phyloP scores from a whole-genome alignment of 192 early-diverging fungal genomes.

The Coemansia sp. region DNA sequence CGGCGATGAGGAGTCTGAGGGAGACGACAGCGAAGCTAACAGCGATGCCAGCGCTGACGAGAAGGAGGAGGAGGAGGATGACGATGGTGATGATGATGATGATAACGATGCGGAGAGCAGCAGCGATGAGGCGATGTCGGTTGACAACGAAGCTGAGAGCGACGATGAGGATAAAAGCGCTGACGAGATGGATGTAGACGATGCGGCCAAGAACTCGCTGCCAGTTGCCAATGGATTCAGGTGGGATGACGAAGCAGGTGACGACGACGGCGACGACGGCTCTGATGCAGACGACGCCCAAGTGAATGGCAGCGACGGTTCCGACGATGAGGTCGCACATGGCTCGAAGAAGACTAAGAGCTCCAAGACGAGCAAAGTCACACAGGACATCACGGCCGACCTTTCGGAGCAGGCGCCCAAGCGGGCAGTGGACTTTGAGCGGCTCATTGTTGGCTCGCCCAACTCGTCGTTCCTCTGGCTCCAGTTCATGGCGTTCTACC shows the following conservation, averaged over 20 bases:
- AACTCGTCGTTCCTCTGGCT: conserved; percentile 98
- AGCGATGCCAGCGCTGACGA: conserved; percentile 9
- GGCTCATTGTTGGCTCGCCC: conserved; percentile 89
- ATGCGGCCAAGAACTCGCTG: conserved; percentile 19
- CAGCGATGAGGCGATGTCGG: neutral
- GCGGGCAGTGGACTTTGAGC: conserved; percentile 84
- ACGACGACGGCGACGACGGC: conserved; percentile 29
- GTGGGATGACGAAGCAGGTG: conserved; percentile 55
- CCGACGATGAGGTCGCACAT: conserved; percentile 56
- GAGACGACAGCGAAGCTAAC: conserved; percentile 34
- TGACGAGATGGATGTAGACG: conserved; percentile 19
- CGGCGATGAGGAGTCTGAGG: conserved; percentile 49
- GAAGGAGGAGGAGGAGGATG: conserved; percentile 7
- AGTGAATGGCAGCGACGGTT: conserved; percentile 30
- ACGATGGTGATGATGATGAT: conserved; percentile 4
- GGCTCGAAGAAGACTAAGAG: conserved; percentile 12
- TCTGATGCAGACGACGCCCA: conserved; percentile 20
- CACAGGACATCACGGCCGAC: conserved; percentile 70
- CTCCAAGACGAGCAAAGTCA: conserved; percentile 60
- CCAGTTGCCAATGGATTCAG: conserved; percentile 50
- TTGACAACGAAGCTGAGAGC: conserved; percentile 12
- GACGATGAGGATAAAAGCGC: conserved; percentile 33
- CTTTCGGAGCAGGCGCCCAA: conserved; percentile 69
- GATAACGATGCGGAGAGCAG: conserved; percentile 2
- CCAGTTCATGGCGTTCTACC: conserved; percentile 99